phyloP scores from a whole-genome alignment of 1,284 basidiomycete genomes.

The Cyathus pygmaeus region DNA sequence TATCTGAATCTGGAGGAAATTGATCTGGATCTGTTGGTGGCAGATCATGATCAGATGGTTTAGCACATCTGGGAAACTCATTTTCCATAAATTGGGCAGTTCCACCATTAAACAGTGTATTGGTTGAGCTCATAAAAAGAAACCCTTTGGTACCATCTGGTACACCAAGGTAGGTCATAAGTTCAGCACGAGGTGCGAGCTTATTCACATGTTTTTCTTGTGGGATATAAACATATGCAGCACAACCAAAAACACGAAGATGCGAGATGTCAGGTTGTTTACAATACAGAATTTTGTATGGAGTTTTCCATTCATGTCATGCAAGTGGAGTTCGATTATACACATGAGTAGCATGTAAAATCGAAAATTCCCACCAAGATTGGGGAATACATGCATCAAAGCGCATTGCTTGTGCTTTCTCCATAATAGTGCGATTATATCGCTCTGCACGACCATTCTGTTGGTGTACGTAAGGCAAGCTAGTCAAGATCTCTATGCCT shows the following conservation, averaged over 20 bases:
- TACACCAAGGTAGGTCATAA: no score
- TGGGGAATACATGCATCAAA: conserved; percentile 27
- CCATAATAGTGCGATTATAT: conserved; percentile 18
- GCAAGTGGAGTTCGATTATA: conserved; percentile 31
- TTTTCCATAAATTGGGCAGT: no score
- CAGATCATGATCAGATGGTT: no score
- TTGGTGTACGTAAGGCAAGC: conserved; percentile 16
- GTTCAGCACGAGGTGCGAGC: no score
- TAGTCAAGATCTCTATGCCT: conserved; percentile 8
- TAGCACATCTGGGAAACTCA: no score
- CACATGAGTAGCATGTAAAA: conserved; percentile 25
- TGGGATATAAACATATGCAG: conserved; percentile 23
- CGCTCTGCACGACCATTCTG: conserved; percentile 26
- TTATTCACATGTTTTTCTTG: conserved; percentile 2
- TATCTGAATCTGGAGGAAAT: no score
- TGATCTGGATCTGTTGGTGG: no score
- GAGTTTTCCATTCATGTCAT: conserved; percentile 7
- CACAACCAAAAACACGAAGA: conserved; percentile 37
- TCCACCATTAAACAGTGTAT: no score
- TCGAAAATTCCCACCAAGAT: conserved; percentile 33
- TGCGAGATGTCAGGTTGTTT: conserved; percentile 23
- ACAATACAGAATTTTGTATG: conserved; percentile 11
- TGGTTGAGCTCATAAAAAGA: no score
- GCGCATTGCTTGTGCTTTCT: conserved; percentile 28
- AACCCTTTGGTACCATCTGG: no score